phyloP scores from a whole-genome alignment of 1,284 basidiomycete species.

The Exobasidium rhododendri region DNA sequence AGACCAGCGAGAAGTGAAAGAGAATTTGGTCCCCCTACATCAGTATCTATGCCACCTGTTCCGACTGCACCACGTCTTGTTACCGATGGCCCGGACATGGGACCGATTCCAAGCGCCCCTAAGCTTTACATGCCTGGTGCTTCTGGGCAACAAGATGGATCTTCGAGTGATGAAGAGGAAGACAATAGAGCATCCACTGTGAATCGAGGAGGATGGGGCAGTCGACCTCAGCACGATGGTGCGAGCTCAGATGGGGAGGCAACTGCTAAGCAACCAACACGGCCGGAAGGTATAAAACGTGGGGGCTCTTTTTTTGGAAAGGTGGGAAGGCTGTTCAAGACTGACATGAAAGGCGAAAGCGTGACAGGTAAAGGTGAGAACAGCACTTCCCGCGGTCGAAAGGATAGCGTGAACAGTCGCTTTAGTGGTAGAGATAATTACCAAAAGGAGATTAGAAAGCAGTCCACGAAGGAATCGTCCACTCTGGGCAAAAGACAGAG shows the following conservation, averaged over 20 bases:
- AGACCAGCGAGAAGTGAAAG: not conserved
- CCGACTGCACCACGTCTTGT: conserved; percentile 20
- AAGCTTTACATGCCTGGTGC: conserved; percentile 17
- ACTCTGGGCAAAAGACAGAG: not conserved
- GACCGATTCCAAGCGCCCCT: conserved; percentile 28
- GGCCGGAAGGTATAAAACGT: conserved; percentile 23
- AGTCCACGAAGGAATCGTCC: not conserved
- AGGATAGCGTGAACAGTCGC: not conserved
- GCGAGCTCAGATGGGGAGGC: conserved; percentile 6
- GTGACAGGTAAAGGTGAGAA: not conserved
- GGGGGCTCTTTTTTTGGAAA: conserved; percentile 43
- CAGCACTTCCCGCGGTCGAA: conserved; percentile 8
- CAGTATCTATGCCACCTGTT: conserved; percentile 8
- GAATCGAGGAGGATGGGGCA: conserved; percentile 16
- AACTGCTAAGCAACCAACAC: conserved; percentile 20
- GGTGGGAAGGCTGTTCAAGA: conserved; percentile 50
- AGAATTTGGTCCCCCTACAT: not conserved
- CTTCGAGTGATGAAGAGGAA: conserved; percentile 14
- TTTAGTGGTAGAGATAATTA: conserved; percentile 18
- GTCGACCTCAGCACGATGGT: conserved; percentile 12
- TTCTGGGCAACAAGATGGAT: conserved; percentile 7
- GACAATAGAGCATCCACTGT: not conserved
- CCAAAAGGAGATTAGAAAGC: not conserved
- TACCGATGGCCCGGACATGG: conserved; percentile 29
- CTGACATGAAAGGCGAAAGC: conserved; percentile 32